phyloP scores from a whole-genome alignment of 352 stramenopile species.

The Plasmopara viticola region DNA sequence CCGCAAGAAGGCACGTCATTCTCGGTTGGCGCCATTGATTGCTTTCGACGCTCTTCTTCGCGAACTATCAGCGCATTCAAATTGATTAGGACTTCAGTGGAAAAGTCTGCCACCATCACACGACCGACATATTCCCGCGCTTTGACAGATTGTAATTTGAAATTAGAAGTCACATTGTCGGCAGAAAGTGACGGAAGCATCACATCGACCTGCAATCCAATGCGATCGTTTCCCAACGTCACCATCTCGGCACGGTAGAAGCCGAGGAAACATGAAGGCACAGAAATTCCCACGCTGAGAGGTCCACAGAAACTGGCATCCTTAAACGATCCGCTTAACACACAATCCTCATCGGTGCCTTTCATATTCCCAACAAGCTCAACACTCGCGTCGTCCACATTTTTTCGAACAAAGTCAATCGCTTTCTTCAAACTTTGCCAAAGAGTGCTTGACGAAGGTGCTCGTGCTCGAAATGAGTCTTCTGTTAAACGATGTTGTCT shows the following conservation, averaged over 20 bases:
- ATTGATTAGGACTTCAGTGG: conserved; percentile 49
- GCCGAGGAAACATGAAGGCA: conserved; percentile 54
- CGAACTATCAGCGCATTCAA: conserved; percentile 46
- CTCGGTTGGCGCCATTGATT: conserved; percentile 6
- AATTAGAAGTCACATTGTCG: conserved; percentile 6
- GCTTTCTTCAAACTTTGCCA: conserved; percentile 42
- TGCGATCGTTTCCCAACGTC: conserved; percentile 27
- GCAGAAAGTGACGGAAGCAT: conserved; percentile 28
- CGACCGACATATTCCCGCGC: conserved; percentile 28
- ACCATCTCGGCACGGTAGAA: conserved; percentile 52
- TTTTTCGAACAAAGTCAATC: conserved; percentile 52
- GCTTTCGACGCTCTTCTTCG: conserved; percentile 24
- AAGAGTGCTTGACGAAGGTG: conserved; percentile 58
- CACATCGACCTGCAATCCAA: conserved; percentile 53
- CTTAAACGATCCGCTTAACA: conserved; percentile 51
- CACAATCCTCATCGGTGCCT: conserved; percentile 46
- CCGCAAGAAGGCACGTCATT: conserved; percentile 1
- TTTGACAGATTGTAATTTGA: conserved; percentile 14
- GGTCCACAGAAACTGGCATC: conserved; percentile 52
- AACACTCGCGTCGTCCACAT: conserved; percentile 47
- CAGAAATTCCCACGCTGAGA: conserved; percentile 36
- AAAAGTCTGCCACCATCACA: conserved; percentile 42
- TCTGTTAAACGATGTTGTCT: conserved; percentile 41
- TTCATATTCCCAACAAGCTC: conserved; percentile 43
- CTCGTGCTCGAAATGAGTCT: conserved; percentile 31